Conservation (phyloP, 495 filamentous ascomycete species). For the Neurospora sp. region DNA sequence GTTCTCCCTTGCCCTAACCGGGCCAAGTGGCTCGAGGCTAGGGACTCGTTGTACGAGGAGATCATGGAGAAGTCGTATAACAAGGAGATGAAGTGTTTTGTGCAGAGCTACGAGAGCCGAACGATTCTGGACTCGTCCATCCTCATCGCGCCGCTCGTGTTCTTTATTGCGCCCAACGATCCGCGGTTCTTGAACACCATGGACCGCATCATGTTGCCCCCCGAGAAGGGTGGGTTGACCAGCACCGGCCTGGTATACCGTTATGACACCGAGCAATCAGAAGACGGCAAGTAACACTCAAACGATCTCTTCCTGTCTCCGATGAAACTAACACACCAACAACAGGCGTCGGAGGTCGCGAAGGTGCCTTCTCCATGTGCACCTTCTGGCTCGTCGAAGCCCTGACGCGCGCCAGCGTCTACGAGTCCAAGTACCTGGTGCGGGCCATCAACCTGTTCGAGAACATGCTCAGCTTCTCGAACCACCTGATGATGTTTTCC, state of each 20-base stretch:
- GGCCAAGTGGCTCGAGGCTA: constrained; percentile 46
- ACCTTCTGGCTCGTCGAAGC: constrained; percentile 72
- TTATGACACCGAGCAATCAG: constrained; percentile 52
- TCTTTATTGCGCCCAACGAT: constrained; percentile 65
- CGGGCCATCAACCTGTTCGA: constrained; percentile 59
- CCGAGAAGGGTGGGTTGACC: constrained; percentile 61
- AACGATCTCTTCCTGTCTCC: no score
- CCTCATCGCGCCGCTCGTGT: constrained; percentile 61
- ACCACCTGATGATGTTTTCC: constrained; percentile 65
- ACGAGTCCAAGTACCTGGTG: constrained; percentile 51
- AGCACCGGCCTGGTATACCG: constrained; percentile 62
- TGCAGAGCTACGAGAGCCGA: constrained; percentile 59
- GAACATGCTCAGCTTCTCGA: constrained; percentile 61
- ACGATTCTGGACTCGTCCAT: constrained; percentile 61
- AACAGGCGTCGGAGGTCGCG: constrained; percentile 57
- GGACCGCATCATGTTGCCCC: constrained; percentile 53
- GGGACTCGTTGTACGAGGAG: constrained; percentile 59
- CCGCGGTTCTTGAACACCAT: constrained; percentile 59
- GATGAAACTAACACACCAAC: neutral
- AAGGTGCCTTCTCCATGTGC: constrained; percentile 71
- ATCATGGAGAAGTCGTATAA: constrained; percentile 64
- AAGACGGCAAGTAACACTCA: constrained; percentile 45
- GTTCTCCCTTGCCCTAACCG: constrained; percentile 60
- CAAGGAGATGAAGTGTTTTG: constrained; percentile 50
- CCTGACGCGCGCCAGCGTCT: constrained; percentile 56